Percentiles rank a stretch among this genome's conserved stretches.
phyloP scores from a whole-genome alignment of 805 yeast species.

The Kurtzmaniella fragi region DNA sequence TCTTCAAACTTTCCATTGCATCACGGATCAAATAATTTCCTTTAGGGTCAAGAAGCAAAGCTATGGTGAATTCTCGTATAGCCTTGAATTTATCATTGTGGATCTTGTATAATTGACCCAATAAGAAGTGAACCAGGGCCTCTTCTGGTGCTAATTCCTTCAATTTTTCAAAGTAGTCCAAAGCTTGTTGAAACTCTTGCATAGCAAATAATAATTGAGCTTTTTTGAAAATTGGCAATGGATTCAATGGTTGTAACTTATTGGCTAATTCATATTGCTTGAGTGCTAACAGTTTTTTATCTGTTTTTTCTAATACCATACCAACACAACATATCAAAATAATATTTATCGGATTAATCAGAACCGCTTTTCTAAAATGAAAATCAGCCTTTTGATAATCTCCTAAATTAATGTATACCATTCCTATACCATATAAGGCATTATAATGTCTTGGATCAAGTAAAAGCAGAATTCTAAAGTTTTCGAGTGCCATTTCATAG shows the following conservation, averaged over 20 bases:
- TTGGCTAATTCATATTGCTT: constrained; percentile 80
- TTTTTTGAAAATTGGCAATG: constrained; percentile 81
- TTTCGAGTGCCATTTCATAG: constrained; percentile 79
- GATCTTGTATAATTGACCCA: constrained; percentile 82
- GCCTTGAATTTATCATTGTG: constrained; percentile 74
- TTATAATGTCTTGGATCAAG: constrained; percentile 83
- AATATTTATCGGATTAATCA: constrained; percentile 85
- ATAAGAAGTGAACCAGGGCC: constrained; percentile 83
- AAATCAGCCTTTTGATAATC: constrained; percentile 78
- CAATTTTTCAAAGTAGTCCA: constrained; percentile 68
- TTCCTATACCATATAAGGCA: constrained; percentile 93
- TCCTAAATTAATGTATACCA: constrained; percentile 85
- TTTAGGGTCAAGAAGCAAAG: constrained; percentile 88
- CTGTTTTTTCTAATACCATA: constrained; percentile 78
- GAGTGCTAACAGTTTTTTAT: constrained; percentile 65
- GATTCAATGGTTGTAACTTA: constrained; percentile 77
- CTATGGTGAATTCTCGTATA: constrained; percentile 78
- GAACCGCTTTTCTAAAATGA: constrained; percentile 81
- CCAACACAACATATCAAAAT: constrained; percentile 91
- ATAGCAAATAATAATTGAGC: constrained; percentile 75
- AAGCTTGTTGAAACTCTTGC: constrained; percentile 67
- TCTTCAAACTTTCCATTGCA: constrained; percentile 59
- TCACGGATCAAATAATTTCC: constrained; percentile 82
- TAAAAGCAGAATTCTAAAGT: constrained; percentile 73
- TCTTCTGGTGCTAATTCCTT: constrained; percentile 86